These are phyloP conservation scores for Colletotrichum cuscutae DNA, from an alignment of 2,329 filamentous ascomycete genomes.

Conservation along the genomic window DNA sequence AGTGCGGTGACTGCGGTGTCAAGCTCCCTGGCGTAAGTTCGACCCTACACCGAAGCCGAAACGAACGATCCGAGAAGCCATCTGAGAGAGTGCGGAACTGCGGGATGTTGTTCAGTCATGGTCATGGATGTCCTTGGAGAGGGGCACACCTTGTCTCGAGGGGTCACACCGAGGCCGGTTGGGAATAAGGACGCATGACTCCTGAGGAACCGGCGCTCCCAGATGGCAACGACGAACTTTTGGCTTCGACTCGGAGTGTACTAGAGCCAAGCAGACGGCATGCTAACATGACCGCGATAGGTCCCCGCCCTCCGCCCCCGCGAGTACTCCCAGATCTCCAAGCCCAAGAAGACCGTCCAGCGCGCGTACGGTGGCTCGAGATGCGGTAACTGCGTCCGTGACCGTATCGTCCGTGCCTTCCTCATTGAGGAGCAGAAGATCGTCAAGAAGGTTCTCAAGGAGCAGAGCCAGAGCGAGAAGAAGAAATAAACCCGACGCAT, in stretches of 20 bases:
- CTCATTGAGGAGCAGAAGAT: slow-evolving; percentile 99
- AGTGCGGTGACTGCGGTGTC: slow-evolving; percentile 98
- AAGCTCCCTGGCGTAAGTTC: slow-evolving; percentile 97
- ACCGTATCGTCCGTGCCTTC: slow-evolving; percentile 98
- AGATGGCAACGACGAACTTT: slow-evolving; percentile 10
- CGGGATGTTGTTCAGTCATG: not conserved
- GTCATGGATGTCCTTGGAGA: not conserved
- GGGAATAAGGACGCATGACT: not conserved
- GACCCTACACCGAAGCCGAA: slow-evolving; percentile 23
- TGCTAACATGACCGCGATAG: slow-evolving; percentile 56
- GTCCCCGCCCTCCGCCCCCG: slow-evolving; percentile 96
- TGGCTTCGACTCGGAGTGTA: not conserved
- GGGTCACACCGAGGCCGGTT: not conserved
- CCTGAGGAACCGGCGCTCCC: slow-evolving; percentile 1
- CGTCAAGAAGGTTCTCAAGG: slow-evolving; percentile 99
- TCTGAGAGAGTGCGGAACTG: slow-evolving; percentile 16
- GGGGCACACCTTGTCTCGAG: not conserved
- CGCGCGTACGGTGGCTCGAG: slow-evolving; percentile 98
- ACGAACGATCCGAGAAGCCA: slow-evolving; percentile 7
- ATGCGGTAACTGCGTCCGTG: slow-evolving; percentile 98
- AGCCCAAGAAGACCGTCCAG: slow-evolving; percentile 99
- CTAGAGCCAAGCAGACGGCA: not conserved
- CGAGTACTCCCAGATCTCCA: slow-evolving; percentile 96
- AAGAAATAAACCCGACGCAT: slow-evolving; percentile 68
- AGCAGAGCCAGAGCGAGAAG: slow-evolving; percentile 82